A percentile compares a stretch with the other conserved stretches of the same genome.
phyloP scores from a whole-genome alignment of 2,329 filamentous ascomycete species.

The Escovopsis sp. region DNA sequence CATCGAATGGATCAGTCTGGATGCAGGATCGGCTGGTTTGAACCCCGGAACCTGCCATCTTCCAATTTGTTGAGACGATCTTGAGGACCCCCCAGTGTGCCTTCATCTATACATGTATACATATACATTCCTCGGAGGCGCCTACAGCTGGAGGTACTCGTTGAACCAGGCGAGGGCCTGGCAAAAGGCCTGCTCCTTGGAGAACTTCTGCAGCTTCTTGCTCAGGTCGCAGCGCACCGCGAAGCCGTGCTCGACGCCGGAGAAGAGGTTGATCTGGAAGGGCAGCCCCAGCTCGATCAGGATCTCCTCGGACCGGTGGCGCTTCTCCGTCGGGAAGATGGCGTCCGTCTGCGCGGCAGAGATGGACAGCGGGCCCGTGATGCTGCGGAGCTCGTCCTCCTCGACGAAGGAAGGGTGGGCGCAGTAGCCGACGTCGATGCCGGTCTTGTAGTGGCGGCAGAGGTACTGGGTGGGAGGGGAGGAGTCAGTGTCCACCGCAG shows the following conservation, averaged over 20 bases:
- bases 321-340: slow-evolving; percentile 48
- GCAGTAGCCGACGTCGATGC: slow-evolving; percentile 54
- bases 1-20: no score
- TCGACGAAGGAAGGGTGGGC: slow-evolving; percentile 68
- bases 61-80: no score
- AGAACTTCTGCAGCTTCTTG: slow-evolving; percentile 44
- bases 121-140: no score
- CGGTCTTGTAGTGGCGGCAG: slow-evolving; percentile 43
- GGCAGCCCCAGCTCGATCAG: slow-evolving; percentile 37
- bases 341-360: slow-evolving; percentile 47
- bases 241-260: slow-evolving; percentile 60
- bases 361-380: slow-evolving; percentile 54
- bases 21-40: no score
- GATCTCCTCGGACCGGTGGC: slow-evolving; percentile 49
- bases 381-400: slow-evolving; percentile 47
- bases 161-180: slow-evolving; percentile 71
- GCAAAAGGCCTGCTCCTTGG: slow-evolving; percentile 67
- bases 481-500: neutral
- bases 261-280: slow-evolving; percentile 68
- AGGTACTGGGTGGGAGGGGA: slow-evolving; percentile 35
- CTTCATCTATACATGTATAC: no score
- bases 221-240: slow-evolving; percentile 49
- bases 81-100: no score
- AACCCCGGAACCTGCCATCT: no score
- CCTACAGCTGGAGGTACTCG: slow-evolving; percentile 11